These are phyloP conservation scores for Blastocystis sp. DNA, from an alignment of 352 stramenopile genomes.

Conservation along the genomic window DNA sequence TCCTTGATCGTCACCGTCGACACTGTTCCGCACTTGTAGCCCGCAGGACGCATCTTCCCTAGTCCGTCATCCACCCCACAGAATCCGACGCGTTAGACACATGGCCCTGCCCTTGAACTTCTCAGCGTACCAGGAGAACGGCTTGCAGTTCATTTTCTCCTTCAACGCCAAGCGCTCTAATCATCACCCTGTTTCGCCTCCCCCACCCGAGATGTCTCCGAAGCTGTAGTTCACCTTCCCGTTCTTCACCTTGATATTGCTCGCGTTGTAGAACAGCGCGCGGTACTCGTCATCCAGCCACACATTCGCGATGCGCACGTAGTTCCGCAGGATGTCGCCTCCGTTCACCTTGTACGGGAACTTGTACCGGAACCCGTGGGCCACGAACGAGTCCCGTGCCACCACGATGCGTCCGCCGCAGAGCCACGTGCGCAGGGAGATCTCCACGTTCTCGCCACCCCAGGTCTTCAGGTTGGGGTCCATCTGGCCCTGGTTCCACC, in stretches of 20 bases:
- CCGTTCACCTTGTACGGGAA: constrained; percentile 68
- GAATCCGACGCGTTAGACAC: constrained; percentile 1
- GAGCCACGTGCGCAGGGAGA: constrained; percentile 28
- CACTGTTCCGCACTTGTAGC: constrained; percentile 24
- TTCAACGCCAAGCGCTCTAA: constrained; percentile 27
- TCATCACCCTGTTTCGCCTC: background rate
- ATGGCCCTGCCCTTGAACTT: constrained; percentile 4
- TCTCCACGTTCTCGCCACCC: constrained; percentile 54
- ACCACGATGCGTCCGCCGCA: constrained; percentile 38
- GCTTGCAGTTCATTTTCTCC: constrained; percentile 13
- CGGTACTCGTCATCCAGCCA: constrained; percentile 33
- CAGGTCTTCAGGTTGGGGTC: background rate
- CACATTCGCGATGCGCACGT: constrained; percentile 44
- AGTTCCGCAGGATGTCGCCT: constrained; percentile 36
- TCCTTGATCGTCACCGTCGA: constrained; percentile 14
- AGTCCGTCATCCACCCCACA: background rate
- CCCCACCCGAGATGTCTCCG: constrained; percentile 52
- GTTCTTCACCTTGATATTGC: constrained; percentile 42
- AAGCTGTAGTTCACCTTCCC: constrained; percentile 32
- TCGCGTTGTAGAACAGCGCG: constrained; percentile 2
- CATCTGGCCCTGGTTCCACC: constrained; percentile 35
- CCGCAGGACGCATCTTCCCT: constrained; percentile 26
- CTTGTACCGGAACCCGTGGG: background rate
- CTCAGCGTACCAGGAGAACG: constrained; percentile 3
- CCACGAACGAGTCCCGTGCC: constrained; percentile 10